Evolutionary conservation across 345 rosid genomes (phyloP).

Genomic region (Sisymbrium altissimum): DNA sequence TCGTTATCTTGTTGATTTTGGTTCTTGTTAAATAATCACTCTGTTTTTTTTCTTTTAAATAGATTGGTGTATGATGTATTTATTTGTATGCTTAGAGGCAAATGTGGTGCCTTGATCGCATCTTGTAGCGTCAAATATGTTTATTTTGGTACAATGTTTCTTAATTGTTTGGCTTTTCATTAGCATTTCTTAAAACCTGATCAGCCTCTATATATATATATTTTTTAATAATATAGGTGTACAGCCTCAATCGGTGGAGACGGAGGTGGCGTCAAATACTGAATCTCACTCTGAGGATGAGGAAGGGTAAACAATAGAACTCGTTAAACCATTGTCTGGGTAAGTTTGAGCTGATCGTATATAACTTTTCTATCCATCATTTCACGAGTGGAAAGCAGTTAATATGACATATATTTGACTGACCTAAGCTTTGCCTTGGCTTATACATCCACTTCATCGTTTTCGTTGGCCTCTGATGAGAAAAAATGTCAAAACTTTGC

Average conservation of each 20-base stretch:
- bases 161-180: slow-evolving; percentile 1
- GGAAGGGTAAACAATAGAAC: slow-evolving; percentile 37
- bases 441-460: neutral
- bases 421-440: neutral
- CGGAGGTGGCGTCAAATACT: slow-evolving; percentile 25
- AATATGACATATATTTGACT: neutral
- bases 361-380: neutral
- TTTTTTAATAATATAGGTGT: slow-evolving; percentile 36
- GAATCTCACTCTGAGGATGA: slow-evolving; percentile 53
- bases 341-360: slow-evolving; percentile 12
- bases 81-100: neutral
- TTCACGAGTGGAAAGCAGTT: neutral
- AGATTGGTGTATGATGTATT: neutral
- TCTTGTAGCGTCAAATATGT: neutral
- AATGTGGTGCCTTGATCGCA: neutral
- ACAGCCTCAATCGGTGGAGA: slow-evolving; percentile 37
- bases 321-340: slow-evolving; percentile 21
- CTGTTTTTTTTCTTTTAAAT: neutral
- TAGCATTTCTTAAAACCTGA: neutral
- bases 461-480: neutral
- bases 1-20: neutral
- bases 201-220: neutral
- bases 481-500: neutral
- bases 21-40: neutral
- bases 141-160: neutral